Percentiles rank a stretch among this genome's conserved stretches.
Conservation (phyloP, 495 filamentous ascomycete genomes). For the Recurvomyces mirabilis region DNA sequence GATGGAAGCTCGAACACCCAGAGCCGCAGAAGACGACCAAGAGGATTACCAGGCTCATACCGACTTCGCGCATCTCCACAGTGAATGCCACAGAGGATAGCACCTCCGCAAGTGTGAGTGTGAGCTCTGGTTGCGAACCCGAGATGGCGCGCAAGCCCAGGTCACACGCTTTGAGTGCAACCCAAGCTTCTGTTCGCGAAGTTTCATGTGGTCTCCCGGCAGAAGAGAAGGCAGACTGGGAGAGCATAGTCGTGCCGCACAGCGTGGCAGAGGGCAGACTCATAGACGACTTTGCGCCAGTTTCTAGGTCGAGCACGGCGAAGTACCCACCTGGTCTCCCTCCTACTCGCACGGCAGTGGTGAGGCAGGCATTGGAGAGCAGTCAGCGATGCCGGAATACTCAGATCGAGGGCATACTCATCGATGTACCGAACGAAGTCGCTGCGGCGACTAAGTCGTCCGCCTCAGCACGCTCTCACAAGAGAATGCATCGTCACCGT, state of each 20-base stretch:
- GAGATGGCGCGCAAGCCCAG: background rate
- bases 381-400: too few relatives aligned
- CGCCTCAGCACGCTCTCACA: too few relatives aligned
- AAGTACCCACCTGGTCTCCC: background rate
- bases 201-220: background rate
- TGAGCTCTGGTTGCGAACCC: background rate
- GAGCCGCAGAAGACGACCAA: background rate
- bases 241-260: background rate
- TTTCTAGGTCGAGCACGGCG: background rate
- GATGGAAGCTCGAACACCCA: conserved; percentile 1
- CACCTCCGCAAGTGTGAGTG: background rate
- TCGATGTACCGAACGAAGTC: too few relatives aligned
- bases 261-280: background rate
- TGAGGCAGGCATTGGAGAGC: background rate
- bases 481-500: background rate
- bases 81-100: background rate
- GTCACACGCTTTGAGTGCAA: too few relatives aligned
- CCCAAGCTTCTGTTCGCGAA: background rate
- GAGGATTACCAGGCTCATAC: background rate
- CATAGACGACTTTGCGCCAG: background rate
- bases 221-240: background rate
- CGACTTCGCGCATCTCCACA: background rate
- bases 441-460: too few relatives aligned
- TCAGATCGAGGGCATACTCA: too few relatives aligned
- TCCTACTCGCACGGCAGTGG: background rate